Percentiles rank a stretch among this genome's conserved stretches.
Conservation (phyloP, 345 rosid species). For the Lepidium africanum region DNA sequence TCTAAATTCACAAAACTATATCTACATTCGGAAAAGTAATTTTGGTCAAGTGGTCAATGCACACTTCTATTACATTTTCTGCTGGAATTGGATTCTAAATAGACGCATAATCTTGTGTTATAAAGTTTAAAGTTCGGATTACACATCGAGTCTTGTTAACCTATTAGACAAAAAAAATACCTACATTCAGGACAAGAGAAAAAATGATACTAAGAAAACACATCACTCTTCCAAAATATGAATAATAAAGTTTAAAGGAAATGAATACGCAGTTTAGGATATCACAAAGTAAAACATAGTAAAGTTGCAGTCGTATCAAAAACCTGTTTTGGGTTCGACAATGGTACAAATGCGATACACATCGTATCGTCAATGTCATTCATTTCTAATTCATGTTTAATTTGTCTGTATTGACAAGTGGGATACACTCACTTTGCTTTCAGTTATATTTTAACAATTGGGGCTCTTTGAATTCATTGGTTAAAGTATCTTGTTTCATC, state of each 20-base stretch:
- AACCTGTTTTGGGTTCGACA: neutral
- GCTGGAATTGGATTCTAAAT: no score
- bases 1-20: no score
- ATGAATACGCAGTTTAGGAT: neutral
- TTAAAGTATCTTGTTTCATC: neutral
- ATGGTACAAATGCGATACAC: slow-evolving; percentile 13
- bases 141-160: no score
- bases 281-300: neutral
- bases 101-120: no score
- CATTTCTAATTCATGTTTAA: neutral
- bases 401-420: slow-evolving; percentile 28
- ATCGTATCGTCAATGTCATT: slow-evolving; percentile 11
- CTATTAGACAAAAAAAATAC: no score
- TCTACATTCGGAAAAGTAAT: no score
- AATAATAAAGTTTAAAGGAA: neutral
- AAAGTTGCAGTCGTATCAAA: neutral
- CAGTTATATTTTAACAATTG: slow-evolving; percentile 7
- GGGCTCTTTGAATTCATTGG: slow-evolving; percentile 10
- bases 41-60: no score
- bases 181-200: no score
- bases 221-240: neutral
- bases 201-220: no score
- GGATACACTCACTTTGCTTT: slow-evolving; percentile 17
- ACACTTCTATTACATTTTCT: no score
- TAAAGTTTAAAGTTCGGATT: no score